Evolutionary conservation across 768 basidiomycete genomes (phyloP).

Genomic region (Daedaleopsis nitida): DNA sequence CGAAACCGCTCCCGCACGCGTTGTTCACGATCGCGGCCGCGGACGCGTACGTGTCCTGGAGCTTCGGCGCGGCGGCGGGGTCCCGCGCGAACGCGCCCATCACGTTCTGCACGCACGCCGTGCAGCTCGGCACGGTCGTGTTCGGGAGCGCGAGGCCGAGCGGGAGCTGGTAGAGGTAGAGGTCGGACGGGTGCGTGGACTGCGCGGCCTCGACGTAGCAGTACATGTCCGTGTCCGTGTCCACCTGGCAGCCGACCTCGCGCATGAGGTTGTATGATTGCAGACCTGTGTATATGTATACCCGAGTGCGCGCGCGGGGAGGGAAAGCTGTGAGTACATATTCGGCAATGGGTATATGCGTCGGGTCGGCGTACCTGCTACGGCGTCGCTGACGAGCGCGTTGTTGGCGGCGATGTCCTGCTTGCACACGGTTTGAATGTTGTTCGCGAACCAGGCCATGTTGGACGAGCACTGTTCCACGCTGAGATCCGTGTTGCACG

Average conservation of each 20-base stretch:
- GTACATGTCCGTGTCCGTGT: constrained; percentile 62
- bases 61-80: constrained; percentile 36
- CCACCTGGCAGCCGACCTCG: constrained; percentile 56
- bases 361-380: constrained; percentile 47
- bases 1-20: constrained; percentile 57
- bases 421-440: constrained; percentile 52
- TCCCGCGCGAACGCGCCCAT: constrained; percentile 55
- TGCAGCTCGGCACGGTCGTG: constrained; percentile 56
- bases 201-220: constrained; percentile 72
- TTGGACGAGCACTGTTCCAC: constrained; percentile 59
- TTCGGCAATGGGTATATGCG: neutral
- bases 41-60: constrained; percentile 49
- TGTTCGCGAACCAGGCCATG: constrained; percentile 63
- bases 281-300: constrained; percentile 52
- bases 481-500: constrained; percentile 63
- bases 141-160: constrained; percentile 58
- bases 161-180: constrained; percentile 74
- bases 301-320: neutral
- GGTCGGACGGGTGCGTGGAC: constrained; percentile 58
- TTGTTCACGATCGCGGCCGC: constrained; percentile 49
- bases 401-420: constrained; percentile 57
- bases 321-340: neutral
- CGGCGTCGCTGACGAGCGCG: constrained; percentile 51
- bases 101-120: constrained; percentile 59
- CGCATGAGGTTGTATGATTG: constrained; percentile 65